Evolutionary conservation across 2,329 filamentous ascomycete species (phyloP).

Genomic region (Monilinia aucupariae): DNA sequence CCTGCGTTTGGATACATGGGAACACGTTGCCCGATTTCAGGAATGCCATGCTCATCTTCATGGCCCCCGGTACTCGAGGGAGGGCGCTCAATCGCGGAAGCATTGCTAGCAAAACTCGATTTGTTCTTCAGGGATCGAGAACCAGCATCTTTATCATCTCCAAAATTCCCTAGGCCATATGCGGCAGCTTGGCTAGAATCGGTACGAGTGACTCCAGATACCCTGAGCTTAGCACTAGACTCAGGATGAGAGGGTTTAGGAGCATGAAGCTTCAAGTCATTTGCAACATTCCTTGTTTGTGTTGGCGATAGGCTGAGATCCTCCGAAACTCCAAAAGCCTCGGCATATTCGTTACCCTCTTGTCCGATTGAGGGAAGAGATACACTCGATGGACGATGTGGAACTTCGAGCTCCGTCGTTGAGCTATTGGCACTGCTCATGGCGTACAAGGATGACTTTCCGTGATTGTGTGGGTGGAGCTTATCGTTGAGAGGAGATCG

Average conservation of each 20-base stretch:
- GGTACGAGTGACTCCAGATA: constrained; percentile 80
- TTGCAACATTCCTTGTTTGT: constrained; percentile 71
- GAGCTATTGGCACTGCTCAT: constrained; percentile 37
- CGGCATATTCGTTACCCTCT: constrained; percentile 84
- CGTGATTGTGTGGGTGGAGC: constrained; percentile 43
- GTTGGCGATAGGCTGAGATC: constrained; percentile 51
- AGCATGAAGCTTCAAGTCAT: constrained; percentile 80
- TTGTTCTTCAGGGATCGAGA: constrained; percentile 56
- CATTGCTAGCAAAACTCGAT: constrained; percentile 51
- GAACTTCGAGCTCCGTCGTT: constrained; percentile 37
- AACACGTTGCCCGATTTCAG: constrained; percentile 85
- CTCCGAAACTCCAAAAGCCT: constrained; percentile 45
- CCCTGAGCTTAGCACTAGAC: constrained; percentile 75
- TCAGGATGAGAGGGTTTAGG: constrained; percentile 81
- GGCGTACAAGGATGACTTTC: constrained; percentile 35
- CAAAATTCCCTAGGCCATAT: constrained; percentile 72
- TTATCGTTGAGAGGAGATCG: constrained; percentile 79
- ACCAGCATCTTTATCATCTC: constrained; percentile 46
- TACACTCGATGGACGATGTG: constrained; percentile 67
- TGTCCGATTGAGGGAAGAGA: constrained; percentile 78
- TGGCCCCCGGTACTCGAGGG: constrained; percentile 41
- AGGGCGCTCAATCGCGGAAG: constrained; percentile 45
- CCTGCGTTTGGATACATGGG: constrained; percentile 91
- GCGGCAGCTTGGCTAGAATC: constrained; percentile 82
- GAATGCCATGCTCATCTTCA: constrained; percentile 81